A percentile compares a stretch with the other conserved stretches of the same genome.
phyloP scores from a whole-genome alignment of 768 basidiomycete genomes.

The Mycena filopes region DNA sequence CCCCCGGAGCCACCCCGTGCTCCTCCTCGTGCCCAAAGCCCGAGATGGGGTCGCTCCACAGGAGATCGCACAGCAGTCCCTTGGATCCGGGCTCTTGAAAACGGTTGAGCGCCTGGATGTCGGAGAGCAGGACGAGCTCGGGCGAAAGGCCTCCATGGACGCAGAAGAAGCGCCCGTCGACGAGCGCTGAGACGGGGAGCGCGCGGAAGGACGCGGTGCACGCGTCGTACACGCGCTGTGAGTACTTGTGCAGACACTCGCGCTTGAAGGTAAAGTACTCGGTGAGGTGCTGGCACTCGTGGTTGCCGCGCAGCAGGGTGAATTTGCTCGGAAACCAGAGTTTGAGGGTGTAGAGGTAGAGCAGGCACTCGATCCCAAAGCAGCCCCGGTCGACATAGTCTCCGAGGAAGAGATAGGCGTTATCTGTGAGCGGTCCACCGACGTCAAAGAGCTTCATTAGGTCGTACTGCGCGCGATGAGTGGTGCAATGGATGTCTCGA shows the following conservation, averaged over 20 bases:
- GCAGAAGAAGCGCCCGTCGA: slow-evolving; percentile 96
- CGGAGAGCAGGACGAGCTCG: slow-evolving; percentile 80
- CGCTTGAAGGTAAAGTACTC: slow-evolving; percentile 99
- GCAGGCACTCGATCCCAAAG: slow-evolving; percentile 89
- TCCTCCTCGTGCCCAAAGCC: slow-evolving; percentile 89
- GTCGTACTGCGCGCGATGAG: slow-evolving; percentile 75
- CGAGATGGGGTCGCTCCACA: slow-evolving; percentile 95
- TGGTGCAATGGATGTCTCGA: neutral
- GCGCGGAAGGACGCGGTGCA: slow-evolving; percentile 92
- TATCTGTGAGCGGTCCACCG: slow-evolving; percentile 85
- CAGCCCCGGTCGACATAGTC: slow-evolving; percentile 98
- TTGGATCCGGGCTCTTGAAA: slow-evolving; percentile 94
- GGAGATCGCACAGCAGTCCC: slow-evolving; percentile 91
- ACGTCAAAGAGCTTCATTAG: slow-evolving; percentile 98
- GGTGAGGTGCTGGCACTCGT: slow-evolving; percentile 96
- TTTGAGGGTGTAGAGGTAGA: slow-evolving; percentile 95
- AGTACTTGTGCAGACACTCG: slow-evolving; percentile 96
- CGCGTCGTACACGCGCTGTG: slow-evolving; percentile 86
- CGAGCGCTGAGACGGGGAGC: slow-evolving; percentile 89
- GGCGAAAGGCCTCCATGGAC: slow-evolving; percentile 97
- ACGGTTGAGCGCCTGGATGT: slow-evolving; percentile 86
- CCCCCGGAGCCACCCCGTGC: slow-evolving; percentile 64
- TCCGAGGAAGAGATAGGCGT: slow-evolving; percentile 91
- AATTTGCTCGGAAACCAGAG: slow-evolving; percentile 88
- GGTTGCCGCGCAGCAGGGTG: slow-evolving; percentile 91